Percentiles rank a stretch among this genome's conserved stretches.
phyloP scores from a whole-genome alignment of 2,329 filamentous ascomycete species.

The Sclerotinia minor region DNA sequence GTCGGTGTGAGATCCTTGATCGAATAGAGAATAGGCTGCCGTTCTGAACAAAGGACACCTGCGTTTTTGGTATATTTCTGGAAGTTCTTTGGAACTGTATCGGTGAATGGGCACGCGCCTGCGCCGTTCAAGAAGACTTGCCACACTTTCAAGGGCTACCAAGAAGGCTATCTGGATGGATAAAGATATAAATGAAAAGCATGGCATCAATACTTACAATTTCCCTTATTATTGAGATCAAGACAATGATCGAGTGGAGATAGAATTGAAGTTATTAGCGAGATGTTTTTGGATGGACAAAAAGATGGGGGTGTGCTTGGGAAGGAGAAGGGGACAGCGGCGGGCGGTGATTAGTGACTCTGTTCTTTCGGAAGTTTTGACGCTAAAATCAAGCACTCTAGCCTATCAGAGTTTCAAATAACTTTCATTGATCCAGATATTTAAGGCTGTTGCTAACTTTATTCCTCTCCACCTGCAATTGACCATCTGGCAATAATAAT shows the following conservation, averaged over 20 bases:
- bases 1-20: constrained; percentile 27
- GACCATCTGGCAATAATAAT: constrained; percentile 18
- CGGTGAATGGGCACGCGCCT: constrained; percentile 19
- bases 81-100: constrained; percentile 23
- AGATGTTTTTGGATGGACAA: constrained; percentile 26
- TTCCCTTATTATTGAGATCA: constrained; percentile 31
- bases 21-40: constrained; percentile 33
- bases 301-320: constrained; percentile 24
- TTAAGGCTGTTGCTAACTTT: constrained; percentile 6
- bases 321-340: constrained; percentile 32
- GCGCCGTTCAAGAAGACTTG: constrained; percentile 24
- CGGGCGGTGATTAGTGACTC: constrained; percentile 26
- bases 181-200: constrained; percentile 13
- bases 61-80: constrained; percentile 6
- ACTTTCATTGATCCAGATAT: constrained; percentile 21
- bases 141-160: constrained; percentile 20
- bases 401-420: constrained; percentile 22
- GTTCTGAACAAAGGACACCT: constrained; percentile 27
- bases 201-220: constrained; percentile 34
- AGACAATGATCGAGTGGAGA: constrained; percentile 38
- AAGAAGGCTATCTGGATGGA: constrained; percentile 8
- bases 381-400: constrained; percentile 21
- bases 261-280: constrained; percentile 28
- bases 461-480: background rate
- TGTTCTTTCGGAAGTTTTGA: constrained; percentile 26